Base-by-base conservation (phyloP, 2,329 filamentous ascomycete species). In the Botryosphaeria dothidea region DNA sequence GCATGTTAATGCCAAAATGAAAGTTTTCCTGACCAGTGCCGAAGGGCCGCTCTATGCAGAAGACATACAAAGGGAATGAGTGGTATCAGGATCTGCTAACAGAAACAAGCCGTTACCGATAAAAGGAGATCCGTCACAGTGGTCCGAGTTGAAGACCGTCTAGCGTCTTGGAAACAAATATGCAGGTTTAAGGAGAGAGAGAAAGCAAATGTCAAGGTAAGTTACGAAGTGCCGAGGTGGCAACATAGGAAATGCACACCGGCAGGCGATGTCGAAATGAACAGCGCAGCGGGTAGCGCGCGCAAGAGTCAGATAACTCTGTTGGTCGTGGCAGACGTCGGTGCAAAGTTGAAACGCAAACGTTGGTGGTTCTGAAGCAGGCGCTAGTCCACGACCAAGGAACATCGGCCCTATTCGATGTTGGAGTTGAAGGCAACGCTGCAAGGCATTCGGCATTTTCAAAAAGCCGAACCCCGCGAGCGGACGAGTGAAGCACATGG, bases 341-440 rank as follows among this genome's bases (percentile, higher is more conserved):
- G 41, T 9, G 56, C 25, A 58, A 34, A 31, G 34, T 23, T 58
- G 54, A 58, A 45, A 58, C 54, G 4, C 23, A 45, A 19, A 58
- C 31, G 34, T 9, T 21, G 31, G 25, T 15, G 21, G 17, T 29
- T 15, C 36, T 43, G 41, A 60, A 15, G 38, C 56, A 46, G 15
- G 13, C 21, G 21, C 13, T 9, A 38, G 11, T 9, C 36, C 52
- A 19, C 51, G 0, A 7, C 19, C 25, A 8, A 38, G 19, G 34
- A 13, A 57, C 41, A 60, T 60, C 56, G 38, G 54, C n/a, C 56
- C 56, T 60, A 15, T 60, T 45, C 36, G 36, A 57, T 57, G 34
- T 8, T 19, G 23, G 23, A 34, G 9, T 13, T 34, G 38, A 27
- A 46, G 36, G 36, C 36, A 41, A 57, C n/a, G 23, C n/a, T 21